phyloP scores from a whole-genome alignment of 2,329 filamentous ascomycete genomes.

The Huntiella abstrusa region DNA sequence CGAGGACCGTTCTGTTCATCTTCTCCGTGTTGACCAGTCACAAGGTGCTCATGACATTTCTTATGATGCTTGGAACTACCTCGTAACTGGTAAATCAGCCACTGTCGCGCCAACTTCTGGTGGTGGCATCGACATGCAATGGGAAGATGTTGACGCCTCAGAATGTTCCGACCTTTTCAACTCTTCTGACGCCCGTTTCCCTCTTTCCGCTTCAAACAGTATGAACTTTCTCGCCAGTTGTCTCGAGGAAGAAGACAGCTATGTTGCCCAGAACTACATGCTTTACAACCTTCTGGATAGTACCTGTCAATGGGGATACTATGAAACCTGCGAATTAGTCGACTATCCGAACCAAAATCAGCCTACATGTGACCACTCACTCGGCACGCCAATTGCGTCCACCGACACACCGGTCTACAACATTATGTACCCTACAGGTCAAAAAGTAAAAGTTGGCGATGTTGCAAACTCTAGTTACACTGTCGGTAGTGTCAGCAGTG shows the following conservation, averaged over 20 bases:
- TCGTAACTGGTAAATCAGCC: slow-evolving; percentile 31
- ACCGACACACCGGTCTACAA: slow-evolving; percentile 27
- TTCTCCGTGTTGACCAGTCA: slow-evolving; percentile 39
- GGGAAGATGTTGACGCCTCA: slow-evolving; percentile 26
- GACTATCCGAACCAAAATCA: slow-evolving; percentile 29
- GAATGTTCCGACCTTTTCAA: slow-evolving; percentile 32
- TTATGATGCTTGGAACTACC: slow-evolving; percentile 44
- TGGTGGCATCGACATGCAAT: slow-evolving; percentile 32
- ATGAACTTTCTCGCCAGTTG: slow-evolving; percentile 34
- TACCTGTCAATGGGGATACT: slow-evolving; percentile 28
- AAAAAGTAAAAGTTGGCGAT: slow-evolving; percentile 14
- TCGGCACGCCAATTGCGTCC: slow-evolving; percentile 20
- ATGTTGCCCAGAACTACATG: slow-evolving; percentile 32
- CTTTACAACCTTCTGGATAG: slow-evolving; percentile 35
- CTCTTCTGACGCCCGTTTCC: slow-evolving; percentile 29
- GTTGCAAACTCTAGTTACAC: slow-evolving; percentile 6
- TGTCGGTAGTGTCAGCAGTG: neutral
- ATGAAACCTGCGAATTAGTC: slow-evolving; percentile 32
- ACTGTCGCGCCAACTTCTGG: slow-evolving; percentile 26
- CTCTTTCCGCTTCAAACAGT: slow-evolving; percentile 36
- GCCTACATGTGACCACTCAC: slow-evolving; percentile 27
- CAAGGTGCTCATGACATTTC: slow-evolving; percentile 38
- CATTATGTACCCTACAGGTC: slow-evolving; percentile 31
- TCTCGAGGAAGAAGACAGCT: slow-evolving; percentile 25
- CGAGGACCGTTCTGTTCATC: slow-evolving; percentile 29